Evolutionary conservation across 805 yeast genomes (phyloP), one percentile per base, ranked within the genome.

Genomic region (Yamadazyma nakazawae): DNA sequence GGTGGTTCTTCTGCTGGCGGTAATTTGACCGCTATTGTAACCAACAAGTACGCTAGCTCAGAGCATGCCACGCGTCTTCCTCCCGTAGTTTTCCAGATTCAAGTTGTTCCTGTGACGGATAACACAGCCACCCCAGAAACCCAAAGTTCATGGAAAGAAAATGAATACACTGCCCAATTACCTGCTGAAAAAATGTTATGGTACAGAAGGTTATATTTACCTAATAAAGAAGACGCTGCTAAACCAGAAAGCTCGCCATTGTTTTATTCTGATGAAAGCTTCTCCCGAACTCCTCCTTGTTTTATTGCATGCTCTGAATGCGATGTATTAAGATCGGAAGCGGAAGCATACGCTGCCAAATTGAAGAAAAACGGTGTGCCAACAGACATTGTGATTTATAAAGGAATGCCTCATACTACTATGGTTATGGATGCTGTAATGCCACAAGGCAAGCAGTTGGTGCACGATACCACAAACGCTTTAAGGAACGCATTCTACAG

Each of bases 1-100:
- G 77, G 71, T 13, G 80, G 81, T 1, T 68, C 74, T 8, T 76
- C 80, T 5, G 80, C 80, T 12, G 75, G 75, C 12, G 74, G 73
- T 4, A 63, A 67, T 44, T 54, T 70, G 43, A 58, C 74, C 34
- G 72, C 71, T 1, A 73, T 71, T 6, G 55, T 57, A 14, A 52
- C 65, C n/a, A 67, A 68, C 49, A 62, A 65, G 45, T 65, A 54
- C 43, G 70, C 65, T 24, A 48, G 56, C 25, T 62, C 67, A 10
- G 50, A 52, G n/a, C 34, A 50, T 4, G 25, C 58, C 18, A 36
- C 45, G 16, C 36, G 47, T 3, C 50, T 66, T 4, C 76, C 78
- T 5, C 61, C 67, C 7, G 47, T 73, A 13, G 59, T 53, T 26
- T 64, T 66, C 43, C 79, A 75, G 52, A 51, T 74, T 46, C 60